Percentiles rank a stretch among this genome's conserved stretches.
phyloP scores from a whole-genome alignment of 192 early-diverging fungal genomes.

The Entomortierella parvispora region DNA sequence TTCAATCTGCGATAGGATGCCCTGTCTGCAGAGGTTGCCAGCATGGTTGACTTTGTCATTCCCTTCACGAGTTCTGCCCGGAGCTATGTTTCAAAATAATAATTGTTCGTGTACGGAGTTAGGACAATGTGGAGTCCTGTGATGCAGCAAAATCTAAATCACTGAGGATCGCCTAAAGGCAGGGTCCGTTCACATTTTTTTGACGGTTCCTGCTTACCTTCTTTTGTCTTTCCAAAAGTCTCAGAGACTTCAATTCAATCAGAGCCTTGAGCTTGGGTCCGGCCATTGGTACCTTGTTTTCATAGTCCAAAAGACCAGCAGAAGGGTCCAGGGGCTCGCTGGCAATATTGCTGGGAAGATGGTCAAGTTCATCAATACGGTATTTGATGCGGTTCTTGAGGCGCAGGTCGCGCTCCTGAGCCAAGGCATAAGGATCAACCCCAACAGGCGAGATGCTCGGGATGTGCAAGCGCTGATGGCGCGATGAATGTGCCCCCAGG shows the following conservation, averaged over 20 bases:
- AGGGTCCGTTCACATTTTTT: not conserved
- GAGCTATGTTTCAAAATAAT: constrained; percentile 47
- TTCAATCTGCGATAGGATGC: constrained; percentile 80
- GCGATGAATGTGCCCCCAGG: constrained; percentile 59
- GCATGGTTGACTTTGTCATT: constrained; percentile 76
- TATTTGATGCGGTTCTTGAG: constrained; percentile 76
- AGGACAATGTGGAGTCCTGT: no score
- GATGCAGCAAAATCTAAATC: no score
- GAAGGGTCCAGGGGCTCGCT: constrained; percentile 59
- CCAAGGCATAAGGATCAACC: constrained; percentile 81
- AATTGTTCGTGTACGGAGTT: no score
- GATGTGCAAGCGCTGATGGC: constrained; percentile 76
- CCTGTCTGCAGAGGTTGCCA: constrained; percentile 85
- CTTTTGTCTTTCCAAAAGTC: constrained; percentile 82
- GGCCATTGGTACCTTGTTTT: constrained; percentile 42
- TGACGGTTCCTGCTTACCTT: constrained; percentile 47
- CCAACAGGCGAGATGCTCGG: constrained; percentile 80
- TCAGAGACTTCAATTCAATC: constrained; percentile 90
- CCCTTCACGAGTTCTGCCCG: constrained; percentile 80
- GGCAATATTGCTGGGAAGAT: constrained; percentile 71
- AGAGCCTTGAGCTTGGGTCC: constrained; percentile 79
- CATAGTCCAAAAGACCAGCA: constrained; percentile 28
- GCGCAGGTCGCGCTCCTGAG: constrained; percentile 81
- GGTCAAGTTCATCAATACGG: constrained; percentile 82
- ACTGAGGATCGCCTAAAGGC: no score